Conservation (phyloP, 2,329 filamentous ascomycete species). For the Microdochium trichocladiopsis region DNA sequence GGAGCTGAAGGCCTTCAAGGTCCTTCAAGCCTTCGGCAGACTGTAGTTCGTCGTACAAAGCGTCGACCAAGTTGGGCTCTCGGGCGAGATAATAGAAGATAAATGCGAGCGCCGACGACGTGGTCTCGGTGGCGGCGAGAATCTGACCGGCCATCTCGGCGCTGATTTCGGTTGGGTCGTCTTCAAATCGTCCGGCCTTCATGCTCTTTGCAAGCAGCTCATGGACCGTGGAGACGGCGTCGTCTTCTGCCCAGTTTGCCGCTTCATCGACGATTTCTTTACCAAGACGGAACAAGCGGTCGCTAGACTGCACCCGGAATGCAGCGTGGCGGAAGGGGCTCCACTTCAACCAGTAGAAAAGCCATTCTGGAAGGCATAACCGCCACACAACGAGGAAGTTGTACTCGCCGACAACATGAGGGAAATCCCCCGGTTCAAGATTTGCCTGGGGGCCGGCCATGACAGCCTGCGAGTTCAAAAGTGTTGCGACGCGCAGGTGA, state of each 20-base stretch:
- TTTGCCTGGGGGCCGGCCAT: constrained; percentile 7
- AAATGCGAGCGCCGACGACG: constrained; percentile 9
- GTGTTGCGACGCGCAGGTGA: constrained; percentile 9
- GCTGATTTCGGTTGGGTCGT: constrained; percentile 7
- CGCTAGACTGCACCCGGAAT: constrained; percentile 9
- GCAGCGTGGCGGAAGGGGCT: constrained; percentile 5
- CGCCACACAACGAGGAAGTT: constrained; percentile 12
- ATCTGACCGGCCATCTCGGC: constrained; percentile 12
- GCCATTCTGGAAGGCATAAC: constrained; percentile 8
- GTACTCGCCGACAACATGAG: constrained; percentile 9
- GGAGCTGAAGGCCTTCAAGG: constrained; percentile 5
- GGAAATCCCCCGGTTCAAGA: constrained; percentile 6
- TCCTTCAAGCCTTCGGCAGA: not conserved
- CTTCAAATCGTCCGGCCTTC: not conserved
- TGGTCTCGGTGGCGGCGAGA: constrained; percentile 10
- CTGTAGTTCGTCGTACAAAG: constrained; percentile 6
- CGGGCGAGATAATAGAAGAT: constrained; percentile 10
- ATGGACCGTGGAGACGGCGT: constrained; percentile 5
- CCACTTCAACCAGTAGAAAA: constrained; percentile 9
- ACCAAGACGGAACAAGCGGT: constrained; percentile 5
- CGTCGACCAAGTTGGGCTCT: constrained; percentile 4
- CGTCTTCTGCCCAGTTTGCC: constrained; percentile 1
- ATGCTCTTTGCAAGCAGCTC: constrained; percentile 4
- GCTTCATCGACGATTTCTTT: constrained; percentile 4
- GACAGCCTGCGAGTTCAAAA: constrained; percentile 8